phyloP scores from a whole-genome alignment of 495 filamentous ascomycete genomes.

The Tuber brumale region DNA sequence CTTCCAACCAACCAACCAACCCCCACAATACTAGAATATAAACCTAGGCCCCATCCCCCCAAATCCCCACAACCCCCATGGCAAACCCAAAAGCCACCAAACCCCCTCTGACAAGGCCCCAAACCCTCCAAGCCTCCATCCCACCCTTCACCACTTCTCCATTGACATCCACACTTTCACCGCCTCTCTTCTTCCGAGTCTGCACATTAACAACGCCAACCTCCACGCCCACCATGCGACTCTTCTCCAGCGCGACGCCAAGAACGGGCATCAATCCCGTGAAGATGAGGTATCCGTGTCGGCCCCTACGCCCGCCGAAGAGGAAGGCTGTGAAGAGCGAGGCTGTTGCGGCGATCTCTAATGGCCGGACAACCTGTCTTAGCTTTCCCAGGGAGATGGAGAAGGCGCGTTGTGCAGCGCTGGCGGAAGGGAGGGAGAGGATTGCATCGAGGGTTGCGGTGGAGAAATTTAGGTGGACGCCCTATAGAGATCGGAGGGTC shows the following conservation, averaged over 20 bases:
- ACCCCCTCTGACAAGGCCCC: slow-evolving; percentile 36
- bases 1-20: not conserved
- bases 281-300: slow-evolving; percentile 65
- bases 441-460: slow-evolving; percentile 36
- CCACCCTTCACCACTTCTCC: slow-evolving; percentile 39
- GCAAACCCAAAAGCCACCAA: slow-evolving; percentile 35
- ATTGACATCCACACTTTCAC: slow-evolving; percentile 36
- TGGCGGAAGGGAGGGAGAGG: slow-evolving; percentile 34
- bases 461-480: slow-evolving; percentile 40
- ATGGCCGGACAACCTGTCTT: slow-evolving; percentile 47
- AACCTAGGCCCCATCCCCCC: slow-evolving; percentile 35
- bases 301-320: slow-evolving; percentile 52
- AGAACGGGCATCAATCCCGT: slow-evolving; percentile 47
- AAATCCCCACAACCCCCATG: slow-evolving; percentile 38
- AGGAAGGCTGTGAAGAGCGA: slow-evolving; percentile 55
- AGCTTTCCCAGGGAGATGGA: slow-evolving; percentile 52
- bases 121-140: slow-evolving; percentile 35
- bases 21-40: not conserved
- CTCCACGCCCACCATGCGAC: slow-evolving; percentile 40
- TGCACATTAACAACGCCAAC: slow-evolving; percentile 33
- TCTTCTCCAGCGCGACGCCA: slow-evolving; percentile 44
- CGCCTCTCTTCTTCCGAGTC: slow-evolving; percentile 16
- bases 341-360: slow-evolving; percentile 49
- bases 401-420: slow-evolving; percentile 49
- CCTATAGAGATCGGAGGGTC: slow-evolving; percentile 18